Conservation (phyloP, 2,329 filamentous ascomycete species). For the Diaporthe batatas region DNA sequence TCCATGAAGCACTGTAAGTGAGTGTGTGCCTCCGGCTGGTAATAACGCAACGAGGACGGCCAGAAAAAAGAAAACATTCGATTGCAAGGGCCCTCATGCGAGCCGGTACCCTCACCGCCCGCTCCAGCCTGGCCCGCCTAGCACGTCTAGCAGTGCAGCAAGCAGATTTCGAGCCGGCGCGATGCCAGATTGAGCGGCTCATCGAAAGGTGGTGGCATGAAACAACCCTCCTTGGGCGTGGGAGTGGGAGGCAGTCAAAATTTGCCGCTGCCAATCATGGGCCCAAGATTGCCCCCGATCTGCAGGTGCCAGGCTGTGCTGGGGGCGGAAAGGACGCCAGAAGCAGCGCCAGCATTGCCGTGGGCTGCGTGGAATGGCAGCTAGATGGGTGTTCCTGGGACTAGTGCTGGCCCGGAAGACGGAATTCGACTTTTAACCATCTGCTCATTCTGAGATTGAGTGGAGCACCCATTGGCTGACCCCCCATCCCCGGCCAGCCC, state of each 20-base stretch:
- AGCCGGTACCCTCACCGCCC: slow-evolving; percentile 34
- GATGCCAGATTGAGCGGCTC: slow-evolving; percentile 26
- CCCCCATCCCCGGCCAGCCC: background rate
- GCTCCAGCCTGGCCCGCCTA: background rate
- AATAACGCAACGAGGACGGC: background rate
- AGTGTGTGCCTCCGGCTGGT: no score
- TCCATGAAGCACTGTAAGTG: background rate
- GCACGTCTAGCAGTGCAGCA: background rate
- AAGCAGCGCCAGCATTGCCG: background rate
- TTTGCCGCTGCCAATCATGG: slow-evolving; percentile 39
- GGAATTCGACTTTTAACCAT: slow-evolving; percentile 49
- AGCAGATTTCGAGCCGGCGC: slow-evolving; percentile 14
- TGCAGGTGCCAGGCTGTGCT: slow-evolving; percentile 28
- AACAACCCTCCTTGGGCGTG: background rate
- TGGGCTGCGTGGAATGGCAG: background rate
- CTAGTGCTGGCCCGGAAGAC: slow-evolving; percentile 48
- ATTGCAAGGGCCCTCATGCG: slow-evolving; percentile 14
- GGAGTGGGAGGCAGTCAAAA: background rate
- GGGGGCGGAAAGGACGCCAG: slow-evolving; percentile 1
- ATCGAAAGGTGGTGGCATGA: slow-evolving; percentile 37
- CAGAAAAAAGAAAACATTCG: slow-evolving; percentile 6
- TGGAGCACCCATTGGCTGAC: slow-evolving; percentile 39
- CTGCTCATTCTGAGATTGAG: slow-evolving; percentile 53
- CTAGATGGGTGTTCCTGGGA: slow-evolving; percentile 21
- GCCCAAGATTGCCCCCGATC: slow-evolving; percentile 29